Evolutionary conservation across 1,139 yeast species (phyloP).

Genomic region (Ogataea hybrid): DNA sequence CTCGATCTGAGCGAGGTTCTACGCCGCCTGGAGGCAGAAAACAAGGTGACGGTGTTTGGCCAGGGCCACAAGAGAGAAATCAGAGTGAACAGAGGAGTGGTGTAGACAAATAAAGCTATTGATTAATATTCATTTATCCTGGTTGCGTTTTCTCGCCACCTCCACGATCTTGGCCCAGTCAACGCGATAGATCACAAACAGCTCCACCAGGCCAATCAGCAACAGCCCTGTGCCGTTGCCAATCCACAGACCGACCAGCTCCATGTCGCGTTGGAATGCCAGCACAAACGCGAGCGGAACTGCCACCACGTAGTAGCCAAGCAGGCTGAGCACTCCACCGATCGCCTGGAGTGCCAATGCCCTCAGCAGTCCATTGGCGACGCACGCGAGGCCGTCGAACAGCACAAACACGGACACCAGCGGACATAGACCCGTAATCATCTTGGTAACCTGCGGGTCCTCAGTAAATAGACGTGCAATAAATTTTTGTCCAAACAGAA

Average conservation of each 20-base stretch:
- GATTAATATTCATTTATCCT: no score
- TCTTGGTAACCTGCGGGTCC: conserved; percentile 60
- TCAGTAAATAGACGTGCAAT: conserved; percentile 70
- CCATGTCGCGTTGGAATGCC: conserved; percentile 52
- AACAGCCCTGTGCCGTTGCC: conserved; percentile 80
- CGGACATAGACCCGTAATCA: conserved; percentile 57
- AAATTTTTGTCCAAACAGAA: conserved; percentile 49
- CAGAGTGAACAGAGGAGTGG: conserved; percentile 32
- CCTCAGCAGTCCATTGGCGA: conserved; percentile 78
- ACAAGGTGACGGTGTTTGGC: conserved; percentile 67
- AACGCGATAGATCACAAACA: conserved; percentile 46
- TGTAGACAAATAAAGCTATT: neutral
- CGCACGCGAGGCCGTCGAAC: conserved; percentile 80
- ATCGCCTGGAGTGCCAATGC: conserved; percentile 86
- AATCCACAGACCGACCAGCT: conserved; percentile 79
- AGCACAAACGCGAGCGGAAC: conserved; percentile 68
- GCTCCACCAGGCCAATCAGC: conserved; percentile 63
- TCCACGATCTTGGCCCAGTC: conserved; percentile 52
- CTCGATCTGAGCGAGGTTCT: conserved; percentile 67
- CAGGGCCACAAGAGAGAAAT: conserved; percentile 71
- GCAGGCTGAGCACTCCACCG: conserved; percentile 76
- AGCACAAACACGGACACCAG: conserved; percentile 70
- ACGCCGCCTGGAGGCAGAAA: conserved; percentile 72
- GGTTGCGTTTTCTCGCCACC: conserved; percentile 35
- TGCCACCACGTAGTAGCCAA: conserved; percentile 69